Percentiles rank a stretch among this genome's conserved stretches.
Conservation (phyloP, 306 rosid genomes). For the Vicia faba region DNA sequence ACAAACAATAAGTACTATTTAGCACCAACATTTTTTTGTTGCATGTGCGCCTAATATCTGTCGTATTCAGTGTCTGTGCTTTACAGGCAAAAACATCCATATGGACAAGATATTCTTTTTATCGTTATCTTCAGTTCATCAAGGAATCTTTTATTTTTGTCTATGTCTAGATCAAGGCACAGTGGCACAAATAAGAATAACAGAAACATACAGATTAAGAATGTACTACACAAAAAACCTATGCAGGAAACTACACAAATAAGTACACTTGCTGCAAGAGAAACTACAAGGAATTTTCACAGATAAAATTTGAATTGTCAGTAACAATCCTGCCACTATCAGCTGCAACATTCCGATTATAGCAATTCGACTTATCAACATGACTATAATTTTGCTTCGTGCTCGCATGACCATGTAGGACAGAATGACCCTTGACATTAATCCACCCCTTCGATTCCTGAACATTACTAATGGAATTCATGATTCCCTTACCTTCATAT, state of each 20-base stretch:
- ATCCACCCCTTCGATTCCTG: constrained; percentile 81
- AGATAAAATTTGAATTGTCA: constrained; percentile 45
- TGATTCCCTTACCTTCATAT: constrained; percentile 15
- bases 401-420: constrained; percentile 55
- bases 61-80: too few species aligned
- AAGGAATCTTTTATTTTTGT: neutral
- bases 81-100: too few species aligned
- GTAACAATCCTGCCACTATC: constrained; percentile 44
- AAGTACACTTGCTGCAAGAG: neutral
- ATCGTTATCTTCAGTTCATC: neutral
- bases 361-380: constrained; percentile 46
- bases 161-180: neutral
- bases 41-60: too few species aligned
- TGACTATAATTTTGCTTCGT: constrained; percentile 54
- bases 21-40: too few species aligned
- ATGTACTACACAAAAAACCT: constrained; percentile 10
- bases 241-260: constrained; percentile 30
- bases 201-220: constrained; percentile 15
- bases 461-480: constrained; percentile 34
- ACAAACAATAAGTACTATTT: too few species aligned
- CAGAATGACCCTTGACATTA: constrained; percentile 71
- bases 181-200: neutral
- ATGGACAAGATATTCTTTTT: neutral
- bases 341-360: constrained; percentile 44
- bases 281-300: constrained; percentile 42